Base-by-base conservation (phyloP, 2,329 filamentous ascomycete genomes). In the Penicillium palitans region DNA sequence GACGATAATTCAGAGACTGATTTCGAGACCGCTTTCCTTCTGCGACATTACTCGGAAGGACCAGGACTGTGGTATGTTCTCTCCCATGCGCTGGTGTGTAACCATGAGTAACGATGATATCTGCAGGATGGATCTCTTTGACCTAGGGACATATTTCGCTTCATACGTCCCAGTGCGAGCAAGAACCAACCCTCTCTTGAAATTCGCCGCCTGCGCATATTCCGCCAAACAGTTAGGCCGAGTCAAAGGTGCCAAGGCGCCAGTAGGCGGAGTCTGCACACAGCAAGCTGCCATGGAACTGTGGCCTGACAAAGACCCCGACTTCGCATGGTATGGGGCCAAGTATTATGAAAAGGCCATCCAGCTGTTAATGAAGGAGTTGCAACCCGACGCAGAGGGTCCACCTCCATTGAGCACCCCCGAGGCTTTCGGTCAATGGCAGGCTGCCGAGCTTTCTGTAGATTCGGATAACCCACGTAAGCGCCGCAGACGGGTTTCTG, bases 271-370 rank as follows among this genome's bases (percentile, higher is more conserved):
- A 6, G 78, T 80, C 24, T 72, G 68, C 50, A 66, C 69, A 2
- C 71, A 69, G 24, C 82, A 81, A 64, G 79, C 83, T 12, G 76
- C 75, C 13, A 84, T 84, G 78, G 83, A 85, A 66, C 61, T 80
- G 7, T 83, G 81, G 68, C 80, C 81, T 33, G 79, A 80, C 37
- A 72, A 76, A 6, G 72, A 75, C 10, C 71, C 76, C 21, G 83
- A 87, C 63, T 87, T 85, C 82, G 80, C 79, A 58, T 87, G 85
- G 73, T 82, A 82, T 61, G 84, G 82, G 2, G 83, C 84, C 1
- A 84, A 85, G 57, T 87, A 87, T 68, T 87, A 87, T 72, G 84
- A 87, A 65, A 82, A 79, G 65, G 84, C 84, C 2, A 85, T 87
- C 24, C 84, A 85, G 15, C 77, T 86, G 4, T 74, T 82, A 42